Evolutionary conservation across 192 early-diverging fungal genomes (phyloP).

Genomic region (Backusella tuberculispora): DNA sequence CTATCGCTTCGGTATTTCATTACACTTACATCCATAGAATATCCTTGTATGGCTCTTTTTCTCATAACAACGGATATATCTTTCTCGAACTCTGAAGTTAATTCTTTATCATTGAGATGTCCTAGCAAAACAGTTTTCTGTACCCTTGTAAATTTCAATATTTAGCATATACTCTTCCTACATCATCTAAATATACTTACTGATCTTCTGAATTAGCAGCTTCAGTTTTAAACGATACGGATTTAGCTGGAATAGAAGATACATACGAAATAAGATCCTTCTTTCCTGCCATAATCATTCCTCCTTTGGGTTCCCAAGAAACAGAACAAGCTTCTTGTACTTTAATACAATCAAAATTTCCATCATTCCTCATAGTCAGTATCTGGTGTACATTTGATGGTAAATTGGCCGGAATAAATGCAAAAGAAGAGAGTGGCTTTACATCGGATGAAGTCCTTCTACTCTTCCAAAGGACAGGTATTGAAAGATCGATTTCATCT

Average conservation of each 20-base stretch:
- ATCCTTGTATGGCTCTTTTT: constrained; percentile 72
- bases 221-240: not conserved
- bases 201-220: not conserved
- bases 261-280: constrained; percentile 24
- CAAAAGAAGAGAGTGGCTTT: not conserved
- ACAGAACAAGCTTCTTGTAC: constrained; percentile 56
- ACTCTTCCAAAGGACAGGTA: constrained; percentile 45
- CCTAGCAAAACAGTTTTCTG: not conserved
- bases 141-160: not conserved
- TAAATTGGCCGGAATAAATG: constrained; percentile 3
- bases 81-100: constrained; percentile 22
- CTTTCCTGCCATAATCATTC: constrained; percentile 47
- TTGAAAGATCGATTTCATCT: constrained; percentile 39
- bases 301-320: constrained; percentile 59
- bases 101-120: not conserved
- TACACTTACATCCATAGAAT: constrained; percentile 73
- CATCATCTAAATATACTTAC: not conserved
- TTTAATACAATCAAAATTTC: constrained; percentile 51
- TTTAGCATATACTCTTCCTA: not conserved
- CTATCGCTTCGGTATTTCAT: constrained; percentile 40
- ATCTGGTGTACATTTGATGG: constrained; percentile 40
- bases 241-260: not conserved
- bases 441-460: not conserved
- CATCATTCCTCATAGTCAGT: constrained; percentile 56
- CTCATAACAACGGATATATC: constrained; percentile 88